These are phyloP conservation scores for Pilaira anomala DNA, from an alignment of 192 early-diverging fungal genomes.

Conservation along the genomic window DNA sequence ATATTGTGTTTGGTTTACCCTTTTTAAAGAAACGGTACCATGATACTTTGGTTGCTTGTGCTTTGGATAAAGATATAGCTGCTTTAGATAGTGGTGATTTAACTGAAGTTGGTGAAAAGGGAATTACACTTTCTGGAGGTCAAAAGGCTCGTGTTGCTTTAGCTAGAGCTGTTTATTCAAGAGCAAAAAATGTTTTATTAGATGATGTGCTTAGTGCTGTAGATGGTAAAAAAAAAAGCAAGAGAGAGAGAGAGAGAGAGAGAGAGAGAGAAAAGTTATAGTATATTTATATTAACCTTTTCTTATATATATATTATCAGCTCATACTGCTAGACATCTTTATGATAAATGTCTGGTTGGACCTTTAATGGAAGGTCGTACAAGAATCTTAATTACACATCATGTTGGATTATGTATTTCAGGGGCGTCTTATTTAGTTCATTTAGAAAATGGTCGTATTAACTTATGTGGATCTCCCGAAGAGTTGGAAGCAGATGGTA, in stretches of 20 bases:
- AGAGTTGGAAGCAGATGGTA: slow-evolving; percentile 23
- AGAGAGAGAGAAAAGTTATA: slow-evolving; percentile 43
- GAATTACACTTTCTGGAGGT: slow-evolving; percentile 78
- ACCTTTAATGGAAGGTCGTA: slow-evolving; percentile 71
- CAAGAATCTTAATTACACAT: slow-evolving; percentile 87
- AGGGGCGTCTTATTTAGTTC: slow-evolving; percentile 51
- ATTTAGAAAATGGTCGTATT: slow-evolving; percentile 44
- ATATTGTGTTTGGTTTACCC: slow-evolving; percentile 64
- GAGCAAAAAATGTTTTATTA: slow-evolving; percentile 61
- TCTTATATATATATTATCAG: slow-evolving; percentile 45
- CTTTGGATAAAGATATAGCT: slow-evolving; percentile 56
- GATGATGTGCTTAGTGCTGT: slow-evolving; percentile 91
- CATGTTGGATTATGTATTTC: slow-evolving; percentile 62
- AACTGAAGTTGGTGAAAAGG: slow-evolving; percentile 77
- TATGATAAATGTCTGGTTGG: slow-evolving; percentile 72
- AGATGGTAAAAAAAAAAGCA: slow-evolving; percentile 55
- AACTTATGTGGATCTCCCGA: slow-evolving; percentile 30
- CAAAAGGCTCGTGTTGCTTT: slow-evolving; percentile 86
- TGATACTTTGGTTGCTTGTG: slow-evolving; percentile 54
- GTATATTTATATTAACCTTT: too few relatives aligned
- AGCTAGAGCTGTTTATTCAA: slow-evolving; percentile 80
- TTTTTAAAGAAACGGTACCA: slow-evolving; percentile 53
- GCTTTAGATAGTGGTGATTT: slow-evolving; percentile 55
- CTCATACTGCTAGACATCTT: slow-evolving; percentile 76
- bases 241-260: too few relatives aligned